Percentiles rank a stretch among this genome's conserved stretches.
These are phyloP conservation scores for Starmerella gropengiesseri DNA, from an alignment of 805 yeast species.

Conservation along the genomic window DNA sequence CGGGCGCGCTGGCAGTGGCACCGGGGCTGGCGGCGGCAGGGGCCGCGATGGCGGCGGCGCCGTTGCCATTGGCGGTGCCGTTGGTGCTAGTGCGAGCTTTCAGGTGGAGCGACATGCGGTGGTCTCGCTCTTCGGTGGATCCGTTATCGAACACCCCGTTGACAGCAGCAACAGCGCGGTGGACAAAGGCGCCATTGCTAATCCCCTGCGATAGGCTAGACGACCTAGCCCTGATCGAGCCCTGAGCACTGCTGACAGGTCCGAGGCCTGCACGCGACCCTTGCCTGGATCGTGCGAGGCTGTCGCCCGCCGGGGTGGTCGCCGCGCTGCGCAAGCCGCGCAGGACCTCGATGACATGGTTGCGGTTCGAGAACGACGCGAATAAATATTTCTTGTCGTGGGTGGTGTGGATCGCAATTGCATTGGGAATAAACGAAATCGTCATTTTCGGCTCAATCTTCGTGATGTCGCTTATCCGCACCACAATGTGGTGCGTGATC, in stretches of 20 bases:
- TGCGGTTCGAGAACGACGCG: slow-evolving; percentile 80
- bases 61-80: slow-evolving; percentile 20
- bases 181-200: not conserved
- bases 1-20: not conserved
- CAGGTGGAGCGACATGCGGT: too few species aligned
- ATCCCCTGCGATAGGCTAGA: not conserved
- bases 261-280: slow-evolving; percentile 1
- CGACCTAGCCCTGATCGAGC: slow-evolving; percentile 3
- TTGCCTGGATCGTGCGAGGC: not conserved
- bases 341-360: slow-evolving; percentile 59
- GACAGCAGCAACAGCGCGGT: slow-evolving; percentile 1
- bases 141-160: slow-evolving; percentile 7
- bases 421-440: slow-evolving; percentile 86
- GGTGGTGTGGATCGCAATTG: slow-evolving; percentile 50
- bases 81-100: not conserved
- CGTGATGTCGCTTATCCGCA: slow-evolving; percentile 60
- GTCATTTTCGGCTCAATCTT: slow-evolving; percentile 72
- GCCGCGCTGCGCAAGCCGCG: slow-evolving; percentile 25
- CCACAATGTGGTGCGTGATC: slow-evolving; percentile 74
- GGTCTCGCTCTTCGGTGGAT: not conserved
- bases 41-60: slow-evolving; percentile 33
- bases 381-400: slow-evolving; percentile 52
- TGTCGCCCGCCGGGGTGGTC: slow-evolving; percentile 32
- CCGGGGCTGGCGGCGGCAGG: not conserved
- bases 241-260: slow-evolving; percentile 1